Conservation (phyloP, 2,329 filamentous ascomycete genomes). For the Pyrenophora graminea region DNA sequence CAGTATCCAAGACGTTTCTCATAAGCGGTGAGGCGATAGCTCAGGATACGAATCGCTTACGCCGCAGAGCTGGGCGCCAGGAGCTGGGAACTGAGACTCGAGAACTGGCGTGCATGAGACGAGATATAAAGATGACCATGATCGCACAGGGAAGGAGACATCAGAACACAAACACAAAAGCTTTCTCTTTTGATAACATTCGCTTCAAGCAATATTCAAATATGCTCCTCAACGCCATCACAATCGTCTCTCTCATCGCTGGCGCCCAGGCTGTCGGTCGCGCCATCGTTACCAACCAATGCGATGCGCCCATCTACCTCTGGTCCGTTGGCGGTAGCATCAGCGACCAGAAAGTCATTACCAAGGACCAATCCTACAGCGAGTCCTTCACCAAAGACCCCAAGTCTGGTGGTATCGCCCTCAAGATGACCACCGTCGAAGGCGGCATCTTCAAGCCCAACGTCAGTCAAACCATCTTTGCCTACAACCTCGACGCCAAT, state of each 20-base stretch:
- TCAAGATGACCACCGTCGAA: slow-evolving; percentile 28
- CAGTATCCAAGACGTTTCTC: too few species aligned
- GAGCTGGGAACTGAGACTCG: too few species aligned
- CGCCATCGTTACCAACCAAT: slow-evolving; percentile 41
- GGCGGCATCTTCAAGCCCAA: slow-evolving; percentile 34
- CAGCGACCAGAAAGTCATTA: slow-evolving; percentile 19
- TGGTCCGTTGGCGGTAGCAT: slow-evolving; percentile 35
- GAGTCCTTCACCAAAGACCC: slow-evolving; percentile 28
- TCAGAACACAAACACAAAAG: too few species aligned
- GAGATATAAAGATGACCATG: too few species aligned
- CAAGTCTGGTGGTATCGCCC: slow-evolving; percentile 26
- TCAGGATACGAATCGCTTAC: too few species aligned
- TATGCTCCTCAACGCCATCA: too few species aligned
- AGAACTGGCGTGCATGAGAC: too few species aligned
- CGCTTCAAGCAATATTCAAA: too few species aligned
- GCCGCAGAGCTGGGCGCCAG: too few species aligned
- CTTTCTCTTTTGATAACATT: too few species aligned
- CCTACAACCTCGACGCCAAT: slow-evolving; percentile 31
- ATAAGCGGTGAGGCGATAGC: too few species aligned
- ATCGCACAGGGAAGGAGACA: too few species aligned
- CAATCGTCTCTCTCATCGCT: slow-evolving; percentile 2
- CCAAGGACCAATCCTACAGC: slow-evolving; percentile 33
- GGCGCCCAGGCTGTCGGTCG: slow-evolving; percentile 28
- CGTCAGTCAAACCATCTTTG: slow-evolving; percentile 35
- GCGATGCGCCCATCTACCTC: slow-evolving; percentile 33